These are phyloP conservation scores for Cryptosporidium bovis DNA, from an alignment of 169 alveolate species.

Conservation along the genomic window DNA sequence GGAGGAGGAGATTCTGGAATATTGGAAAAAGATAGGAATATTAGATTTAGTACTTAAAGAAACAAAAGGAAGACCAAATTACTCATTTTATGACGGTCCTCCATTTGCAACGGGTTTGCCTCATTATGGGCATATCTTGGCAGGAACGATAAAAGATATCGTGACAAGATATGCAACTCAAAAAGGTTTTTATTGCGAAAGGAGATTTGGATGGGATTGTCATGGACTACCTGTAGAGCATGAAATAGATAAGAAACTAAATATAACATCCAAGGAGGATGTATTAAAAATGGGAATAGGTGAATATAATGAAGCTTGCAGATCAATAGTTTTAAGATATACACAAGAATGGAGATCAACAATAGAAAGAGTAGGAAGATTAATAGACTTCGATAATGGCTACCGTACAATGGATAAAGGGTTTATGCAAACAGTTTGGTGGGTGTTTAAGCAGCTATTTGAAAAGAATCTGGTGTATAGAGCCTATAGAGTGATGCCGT, in stretches of 20 bases:
- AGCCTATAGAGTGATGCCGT: slow-evolving; percentile 99
- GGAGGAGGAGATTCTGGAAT: slow-evolving; percentile 87
- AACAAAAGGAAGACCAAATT: slow-evolving; percentile 88
- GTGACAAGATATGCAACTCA: slow-evolving; percentile 98
- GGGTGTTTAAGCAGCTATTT: slow-evolving; percentile 91
- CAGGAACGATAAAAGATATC: slow-evolving; percentile 99
- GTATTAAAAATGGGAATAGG: slow-evolving; percentile 91
- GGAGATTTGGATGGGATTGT: slow-evolving; percentile 99
- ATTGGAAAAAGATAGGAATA: slow-evolving; percentile 88
- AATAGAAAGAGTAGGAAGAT: slow-evolving; percentile 95
- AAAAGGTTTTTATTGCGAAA: slow-evolving; percentile 94
- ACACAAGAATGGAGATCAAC: slow-evolving; percentile 93
- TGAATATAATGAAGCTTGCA: slow-evolving; percentile 89
- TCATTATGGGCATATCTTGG: slow-evolving; percentile 99
- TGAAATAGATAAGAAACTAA: slow-evolving; percentile 94
- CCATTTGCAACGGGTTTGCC: slow-evolving; percentile 99
- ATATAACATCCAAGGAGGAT: slow-evolving; percentile 90
- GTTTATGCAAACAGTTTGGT: slow-evolving; percentile 98
- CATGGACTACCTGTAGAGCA: slow-evolving; percentile 99
- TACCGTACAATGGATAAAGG: slow-evolving; percentile 97
- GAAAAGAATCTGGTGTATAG: slow-evolving; percentile 94
- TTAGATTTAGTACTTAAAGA: slow-evolving; percentile 81
- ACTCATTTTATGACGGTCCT: slow-evolving; percentile 99
- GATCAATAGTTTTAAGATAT: slow-evolving; percentile 96
- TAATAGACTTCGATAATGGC: slow-evolving; percentile 99